phyloP scores from a whole-genome alignment of 192 early-diverging fungal species.

The Linnemannia zychae region DNA sequence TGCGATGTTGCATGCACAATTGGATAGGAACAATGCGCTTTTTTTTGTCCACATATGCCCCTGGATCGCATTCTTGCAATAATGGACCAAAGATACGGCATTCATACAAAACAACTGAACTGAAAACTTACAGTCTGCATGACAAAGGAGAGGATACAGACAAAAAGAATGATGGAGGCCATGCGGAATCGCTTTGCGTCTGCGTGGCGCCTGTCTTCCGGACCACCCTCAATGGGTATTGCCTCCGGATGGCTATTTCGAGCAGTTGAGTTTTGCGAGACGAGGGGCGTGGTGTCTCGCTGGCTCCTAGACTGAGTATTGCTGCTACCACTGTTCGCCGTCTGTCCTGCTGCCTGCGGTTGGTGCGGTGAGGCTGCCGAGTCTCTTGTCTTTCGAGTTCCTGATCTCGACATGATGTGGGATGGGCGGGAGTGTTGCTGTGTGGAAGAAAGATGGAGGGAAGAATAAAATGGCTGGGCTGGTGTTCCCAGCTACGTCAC shows the following conservation, averaged over 20 bases:
- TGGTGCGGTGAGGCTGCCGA: neutral
- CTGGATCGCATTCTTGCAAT: constrained; percentile 7
- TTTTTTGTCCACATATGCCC: neutral
- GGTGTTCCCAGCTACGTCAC: constrained; percentile 3
- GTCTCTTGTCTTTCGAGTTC: constrained; percentile 18
- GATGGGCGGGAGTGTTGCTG: constrained; percentile 1
- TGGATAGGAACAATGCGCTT: neutral
- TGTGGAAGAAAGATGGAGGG: constrained; percentile 10
- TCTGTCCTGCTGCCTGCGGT: neutral
- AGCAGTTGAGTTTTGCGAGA: constrained; percentile 2
- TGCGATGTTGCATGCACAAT: neutral
- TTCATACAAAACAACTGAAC: neutral
- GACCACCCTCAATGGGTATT: neutral
- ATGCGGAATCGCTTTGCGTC: constrained; percentile 15
- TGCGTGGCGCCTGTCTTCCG: constrained; percentile 4
- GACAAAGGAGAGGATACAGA: constrained; percentile 66
- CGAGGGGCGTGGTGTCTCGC: constrained; percentile 2
- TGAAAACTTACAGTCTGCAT: constrained; percentile 58
- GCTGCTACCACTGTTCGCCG: neutral
- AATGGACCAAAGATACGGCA: neutral
- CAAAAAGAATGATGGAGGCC: constrained; percentile 55
- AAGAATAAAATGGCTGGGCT: too few relatives aligned
- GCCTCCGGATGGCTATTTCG: neutral
- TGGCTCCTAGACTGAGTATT: neutral
- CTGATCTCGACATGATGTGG: constrained; percentile 26